phyloP scores from a whole-genome alignment of 192 early-diverging fungal species.

The Entomortierella lignicola region DNA sequence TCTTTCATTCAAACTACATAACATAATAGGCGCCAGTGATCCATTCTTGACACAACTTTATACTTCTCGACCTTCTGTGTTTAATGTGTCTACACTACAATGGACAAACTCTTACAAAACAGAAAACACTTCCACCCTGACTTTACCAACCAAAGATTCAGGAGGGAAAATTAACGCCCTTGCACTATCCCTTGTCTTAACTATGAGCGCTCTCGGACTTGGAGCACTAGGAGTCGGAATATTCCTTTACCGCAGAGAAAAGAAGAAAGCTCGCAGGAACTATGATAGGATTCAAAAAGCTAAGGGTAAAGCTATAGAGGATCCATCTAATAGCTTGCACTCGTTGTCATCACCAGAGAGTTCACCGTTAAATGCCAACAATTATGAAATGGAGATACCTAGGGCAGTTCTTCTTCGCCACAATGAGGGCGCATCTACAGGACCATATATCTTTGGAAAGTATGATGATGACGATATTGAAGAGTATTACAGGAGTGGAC shows the following conservation, averaged over 20 bases:
- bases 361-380: background rate
- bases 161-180: background rate
- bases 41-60: background rate
- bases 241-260: constrained; percentile 15
- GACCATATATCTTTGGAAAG: background rate
- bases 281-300: background rate
- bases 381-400: background rate
- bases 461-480: background rate
- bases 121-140: background rate
- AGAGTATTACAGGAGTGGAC: background rate
- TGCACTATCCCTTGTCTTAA: constrained; percentile 3
- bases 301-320: background rate
- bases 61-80: background rate
- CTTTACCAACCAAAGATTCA: no score
- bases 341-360: background rate
- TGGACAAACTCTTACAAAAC: constrained; percentile 12
- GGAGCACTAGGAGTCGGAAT: background rate
- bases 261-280: constrained; percentile 11
- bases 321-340: background rate
- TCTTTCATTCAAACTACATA: background rate
- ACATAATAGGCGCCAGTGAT: constrained; percentile 11
- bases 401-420: background rate
- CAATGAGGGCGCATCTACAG: background rate
- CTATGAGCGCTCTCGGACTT: background rate
- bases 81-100: constrained; percentile 10